Evolutionary conservation across 768 basidiomycete species (phyloP).

Genomic region (Tricholoma furcatifolium): DNA sequence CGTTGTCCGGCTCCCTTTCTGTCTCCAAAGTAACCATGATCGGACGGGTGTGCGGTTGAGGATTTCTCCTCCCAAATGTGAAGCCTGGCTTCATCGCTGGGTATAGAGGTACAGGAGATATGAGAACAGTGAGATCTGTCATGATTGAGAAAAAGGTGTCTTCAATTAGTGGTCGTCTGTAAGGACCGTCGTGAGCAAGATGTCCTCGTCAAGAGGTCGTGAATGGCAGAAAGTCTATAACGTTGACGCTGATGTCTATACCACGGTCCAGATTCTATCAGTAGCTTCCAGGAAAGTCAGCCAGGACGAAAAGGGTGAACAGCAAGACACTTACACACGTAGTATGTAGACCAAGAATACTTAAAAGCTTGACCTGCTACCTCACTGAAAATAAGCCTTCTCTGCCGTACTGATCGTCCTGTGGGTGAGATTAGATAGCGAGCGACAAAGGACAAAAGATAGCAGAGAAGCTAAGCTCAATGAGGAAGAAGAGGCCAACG

Average conservation of each 20-base stretch:
- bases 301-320: too few species aligned
- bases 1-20: constrained; percentile 25
- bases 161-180: not conserved
- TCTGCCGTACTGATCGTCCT: not conserved
- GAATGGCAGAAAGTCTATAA: not conserved
- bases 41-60: constrained; percentile 26
- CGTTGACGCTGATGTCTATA: too few species aligned
- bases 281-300: too few species aligned
- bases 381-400: too few species aligned
- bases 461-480: not conserved
- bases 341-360: too few species aligned
- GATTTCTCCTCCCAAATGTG: constrained; percentile 28
- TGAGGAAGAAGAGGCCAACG: not conserved
- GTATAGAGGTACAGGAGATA: constrained; percentile 45
- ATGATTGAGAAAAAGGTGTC: constrained; percentile 24
- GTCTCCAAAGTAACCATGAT: constrained; percentile 46
- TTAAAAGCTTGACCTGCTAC: too few species aligned
- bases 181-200: too few species aligned
- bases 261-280: too few species aligned
- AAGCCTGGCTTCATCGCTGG: constrained; percentile 31
- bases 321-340: too few species aligned
- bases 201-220: not conserved
- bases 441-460: not conserved
- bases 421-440: not conserved
- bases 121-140: constrained; percentile 53